These are phyloP conservation scores for Striga hermonthica DNA, from an alignment of 305 asterid genomes.

Conservation along the genomic window DNA sequence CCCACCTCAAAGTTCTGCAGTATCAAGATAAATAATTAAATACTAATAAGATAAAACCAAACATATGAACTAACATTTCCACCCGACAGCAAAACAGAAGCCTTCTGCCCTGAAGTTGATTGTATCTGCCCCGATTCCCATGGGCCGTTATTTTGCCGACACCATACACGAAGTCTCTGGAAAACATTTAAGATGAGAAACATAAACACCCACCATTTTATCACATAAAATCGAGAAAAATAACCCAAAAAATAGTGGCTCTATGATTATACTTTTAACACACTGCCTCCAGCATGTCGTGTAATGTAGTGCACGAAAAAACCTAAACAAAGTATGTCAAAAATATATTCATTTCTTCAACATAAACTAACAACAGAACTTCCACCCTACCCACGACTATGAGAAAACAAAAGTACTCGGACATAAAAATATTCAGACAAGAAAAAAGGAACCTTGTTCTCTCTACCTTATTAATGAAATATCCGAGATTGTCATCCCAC, in stretches of 20 bases:
- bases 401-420: background rate
- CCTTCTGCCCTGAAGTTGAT: conserved; percentile 68
- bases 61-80: conserved; percentile 57
- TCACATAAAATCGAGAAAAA: conserved; percentile 19
- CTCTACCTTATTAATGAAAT: conserved; percentile 62
- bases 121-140: conserved; percentile 72
- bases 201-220: conserved; percentile 1
- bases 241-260: background rate
- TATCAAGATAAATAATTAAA: conserved; percentile 25
- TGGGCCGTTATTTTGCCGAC: conserved; percentile 44
- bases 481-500: conserved; percentile 48
- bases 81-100: conserved; percentile 56
- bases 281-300: conserved; percentile 15
- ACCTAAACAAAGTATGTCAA: conserved; percentile 12
- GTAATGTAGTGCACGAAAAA: conserved; percentile 5
- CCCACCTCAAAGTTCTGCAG: conserved; percentile 25
- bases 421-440: conserved; percentile 18
- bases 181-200: conserved; percentile 32
- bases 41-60: conserved; percentile 8
- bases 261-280: conserved; percentile 1
- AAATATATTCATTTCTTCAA: conserved; percentile 5
- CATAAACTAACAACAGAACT: background rate
- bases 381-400: too few species aligned
- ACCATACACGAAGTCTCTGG: conserved; percentile 80
- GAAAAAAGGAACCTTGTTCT: conserved; percentile 14